Base-by-base conservation (phyloP, 1,139 yeast species). In the Protomyces macrosporus region DNA sequence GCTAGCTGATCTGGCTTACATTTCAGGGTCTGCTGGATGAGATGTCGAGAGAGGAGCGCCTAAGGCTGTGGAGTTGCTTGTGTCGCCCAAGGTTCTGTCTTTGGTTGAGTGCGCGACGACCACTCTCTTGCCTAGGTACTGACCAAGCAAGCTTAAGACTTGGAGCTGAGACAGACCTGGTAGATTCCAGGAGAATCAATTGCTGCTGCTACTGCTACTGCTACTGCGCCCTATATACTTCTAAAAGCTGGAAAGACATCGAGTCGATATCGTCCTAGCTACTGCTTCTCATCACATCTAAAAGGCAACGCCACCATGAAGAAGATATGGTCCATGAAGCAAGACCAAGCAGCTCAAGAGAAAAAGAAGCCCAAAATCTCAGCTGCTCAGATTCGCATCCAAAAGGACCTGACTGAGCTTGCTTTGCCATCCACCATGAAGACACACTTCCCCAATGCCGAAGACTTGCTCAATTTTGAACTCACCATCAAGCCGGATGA, bases 401-500 rank as follows among this genome's bases (percentile, higher is more conserved):
- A 78, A 66, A 76, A 77, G 69, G 96, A 89, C 72, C 74, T 89
- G 51, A 81, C 86, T 6, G 89, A 86, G 71, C 77, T 89, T 55
- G 85, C 85, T 64, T 76, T 88, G 59, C 95, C 96, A 10, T 73
- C 80, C 34, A 84, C 86, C 7, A 86, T 88, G 72, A 74, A 78
- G 67, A 75, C 88, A 12, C 76, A 74, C 14, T 83, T 86, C 67
- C 82, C 87, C 1, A 78, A 84, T 67, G 79, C 85, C 4, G 77
- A 79, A 34, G 83, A 84, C 71, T 75, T 84, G 63, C 83, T 86
- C 82, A 78, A 82, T 67, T 85, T 91, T 69, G 77, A 79, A 55
- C 79, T 93, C 23, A 71, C 72, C 10, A 81, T 91, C 30, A 74
- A 71, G 40, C 98, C 98, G 0, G 87, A 84, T 68, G 90, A 87